phyloP scores from a whole-genome alignment of 2,329 filamentous ascomycete genomes.

The Parafenestella ontariensis region DNA sequence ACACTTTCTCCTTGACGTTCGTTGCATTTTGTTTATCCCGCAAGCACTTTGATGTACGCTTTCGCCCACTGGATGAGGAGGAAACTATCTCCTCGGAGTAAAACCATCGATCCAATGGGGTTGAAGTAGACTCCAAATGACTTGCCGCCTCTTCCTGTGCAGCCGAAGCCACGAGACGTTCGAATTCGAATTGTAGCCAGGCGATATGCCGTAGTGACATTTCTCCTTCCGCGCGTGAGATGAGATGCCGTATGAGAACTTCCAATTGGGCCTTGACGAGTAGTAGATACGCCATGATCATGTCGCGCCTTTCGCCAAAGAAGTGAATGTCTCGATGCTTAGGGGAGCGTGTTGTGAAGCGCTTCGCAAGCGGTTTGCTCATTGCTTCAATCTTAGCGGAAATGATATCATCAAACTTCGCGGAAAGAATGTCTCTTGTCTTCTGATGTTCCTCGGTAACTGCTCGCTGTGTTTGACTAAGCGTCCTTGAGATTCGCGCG shows the following conservation, averaged over 20 bases:
- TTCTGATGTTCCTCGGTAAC: background rate
- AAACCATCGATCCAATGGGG: conserved; percentile 3
- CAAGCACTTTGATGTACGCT: too few species aligned
- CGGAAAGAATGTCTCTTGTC: conserved; percentile 1
- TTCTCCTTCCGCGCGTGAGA: background rate
- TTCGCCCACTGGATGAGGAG: background rate
- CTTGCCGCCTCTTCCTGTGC: conserved; percentile 12
- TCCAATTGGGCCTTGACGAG: conserved; percentile 1
- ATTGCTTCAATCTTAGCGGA: background rate
- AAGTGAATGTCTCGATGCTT: conserved; percentile 3
- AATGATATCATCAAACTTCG: conserved; percentile 1
- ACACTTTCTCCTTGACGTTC: background rate
- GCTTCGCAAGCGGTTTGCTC: background rate
- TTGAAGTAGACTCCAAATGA: conserved; percentile 3
- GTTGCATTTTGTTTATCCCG: background rate
- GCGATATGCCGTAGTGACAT: background rate
- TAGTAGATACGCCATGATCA: conserved; percentile 14
- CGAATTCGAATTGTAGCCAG: conserved; percentile 7
- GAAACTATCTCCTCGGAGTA: background rate
- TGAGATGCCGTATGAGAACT: background rate
- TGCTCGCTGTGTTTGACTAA: background rate
- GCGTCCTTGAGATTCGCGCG: background rate
- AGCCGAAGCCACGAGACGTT: conserved; percentile 12
- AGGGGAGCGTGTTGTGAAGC: background rate
- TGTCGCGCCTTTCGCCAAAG: conserved; percentile 9